phyloP scores from a whole-genome alignment of 768 basidiomycete species.

The Russula sp. region DNA sequence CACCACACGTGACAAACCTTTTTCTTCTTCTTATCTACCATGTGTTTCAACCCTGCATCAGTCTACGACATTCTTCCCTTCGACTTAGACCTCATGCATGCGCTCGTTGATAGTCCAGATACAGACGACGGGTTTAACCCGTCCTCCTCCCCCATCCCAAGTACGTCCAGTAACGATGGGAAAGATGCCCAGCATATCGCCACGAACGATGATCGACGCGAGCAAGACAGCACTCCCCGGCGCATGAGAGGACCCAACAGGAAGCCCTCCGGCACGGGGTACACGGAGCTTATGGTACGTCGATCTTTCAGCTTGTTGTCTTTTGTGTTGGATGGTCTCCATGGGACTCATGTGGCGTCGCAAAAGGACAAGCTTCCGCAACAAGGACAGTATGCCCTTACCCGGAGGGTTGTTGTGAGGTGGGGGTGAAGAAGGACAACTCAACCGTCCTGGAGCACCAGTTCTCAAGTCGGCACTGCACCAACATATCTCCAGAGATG shows the following conservation, averaged over 20 bases:
- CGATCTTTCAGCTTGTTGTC: neutral
- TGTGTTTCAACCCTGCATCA: neutral
- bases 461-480: neutral
- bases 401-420: neutral
- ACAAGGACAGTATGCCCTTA: neutral
- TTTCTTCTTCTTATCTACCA: no score
- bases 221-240: neutral
- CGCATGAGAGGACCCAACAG: neutral
- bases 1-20: no score
- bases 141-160: no score
- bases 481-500: neutral
- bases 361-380: neutral
- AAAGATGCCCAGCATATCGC: no score
- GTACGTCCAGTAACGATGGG: no score
- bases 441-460: conserved; percentile 2
- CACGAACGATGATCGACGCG: no score
- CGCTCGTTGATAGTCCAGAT: no score
- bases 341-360: neutral
- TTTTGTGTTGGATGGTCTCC: neutral
- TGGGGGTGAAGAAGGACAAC: neutral
- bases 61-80: neutral
- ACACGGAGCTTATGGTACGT: conserved; percentile 5
- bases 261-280: neutral
- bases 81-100: neutral
- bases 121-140: no score